Evolutionary conservation across 495 filamentous ascomycete species (phyloP), one percentile per base, ranked within the genome.

Genomic region (Neurospora sp.): DNA sequence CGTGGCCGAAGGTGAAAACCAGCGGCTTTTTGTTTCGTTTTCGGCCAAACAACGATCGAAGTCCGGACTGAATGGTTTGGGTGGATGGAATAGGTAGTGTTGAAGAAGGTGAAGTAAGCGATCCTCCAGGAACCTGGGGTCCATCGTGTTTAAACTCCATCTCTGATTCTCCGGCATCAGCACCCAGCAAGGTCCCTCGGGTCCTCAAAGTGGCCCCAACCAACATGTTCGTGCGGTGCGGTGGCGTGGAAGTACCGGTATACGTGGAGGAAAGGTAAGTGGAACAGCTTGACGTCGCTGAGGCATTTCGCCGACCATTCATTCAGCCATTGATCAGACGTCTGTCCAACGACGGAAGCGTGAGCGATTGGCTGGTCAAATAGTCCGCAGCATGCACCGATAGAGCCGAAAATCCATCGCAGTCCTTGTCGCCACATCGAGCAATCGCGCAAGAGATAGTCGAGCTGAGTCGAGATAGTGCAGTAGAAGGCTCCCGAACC

Each of bases 11-110:
- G 70, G 65, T 72, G 70, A 40, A 61, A 74, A 72, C 71, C 73
- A 69, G 74, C 77, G 75, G 48, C 20, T 75, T 65, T 18, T 18
- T 40, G 74, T 75, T 75, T 75, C 75, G 74, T 48, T 72, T 40
- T 27, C 72, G 59, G 74, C 61, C 73, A 74, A 69, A 71, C 53
- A 75, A 74, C 70, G 74, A 61, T 16, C 14, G 16, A 22, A 14
- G 27, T 61, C 22, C 12, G 31, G 53, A 35, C 53, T 61, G 53
- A 35, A 8, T 61, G 22, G 2, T 16, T 61, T 61, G 53, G 53
- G 53, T 61, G 53, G 53, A 35, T 61, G 53, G 10, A 14, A 14
- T 31, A 31, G 31, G 31, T 31, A 3, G 27, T 18, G 27, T 61
- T 61, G 53, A 35, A 16, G 31, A 35, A 3, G 27, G 53, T 35